Base-by-base conservation (phyloP, 768 basidiomycete genomes). In the Amyloporia xantha region DNA sequence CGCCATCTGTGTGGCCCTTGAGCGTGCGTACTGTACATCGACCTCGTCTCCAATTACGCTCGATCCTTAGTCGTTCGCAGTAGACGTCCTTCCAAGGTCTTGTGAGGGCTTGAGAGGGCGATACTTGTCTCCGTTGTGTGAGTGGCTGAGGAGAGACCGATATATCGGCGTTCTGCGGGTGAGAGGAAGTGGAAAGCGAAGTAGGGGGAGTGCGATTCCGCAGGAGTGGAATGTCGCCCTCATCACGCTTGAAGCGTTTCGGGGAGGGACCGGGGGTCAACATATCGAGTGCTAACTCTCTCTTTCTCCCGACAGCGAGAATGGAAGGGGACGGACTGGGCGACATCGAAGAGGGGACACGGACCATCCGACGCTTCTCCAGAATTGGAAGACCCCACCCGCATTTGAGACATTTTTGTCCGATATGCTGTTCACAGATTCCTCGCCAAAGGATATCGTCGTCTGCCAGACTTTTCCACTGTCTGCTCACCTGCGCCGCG, bases 31-130 rank as follows among this genome's bases (percentile, higher is more conserved):
- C 85, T 4, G 77, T 84, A 66, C 84, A 95, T 26, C 91, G 81
- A 9, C 95, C 95, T 39, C 91, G 84, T 17, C 95, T 81, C 96
- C 96, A 99, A 66, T 99, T 99, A 41, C 93, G 81, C 68, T 97
- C 96, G 38, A 99, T 81, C 17, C 85, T 83, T 66, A 98, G 81
- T n/a, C 96, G 85, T 65, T 99, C 96, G 62, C 88, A 91, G 67
- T 98, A 99, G 17, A 99, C 95, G 55, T 89, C 84, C 65, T 99
- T 99, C 96, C 96, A 99, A 0, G 95, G 96, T 38, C 93, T 81
- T 13, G 91, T 94, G 51, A 78, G 58, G 13, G 72, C 69, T 21
- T 66, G 42, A 1, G 49, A 38, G 12, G 50, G 27, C 5, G 54
- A 47, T 5, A 50, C 35, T 42, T 54, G 26, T 44, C 44, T 26